Evolutionary conservation across 2,329 filamentous ascomycete species (phyloP).

Genomic region (Simplicillium sp.): DNA sequence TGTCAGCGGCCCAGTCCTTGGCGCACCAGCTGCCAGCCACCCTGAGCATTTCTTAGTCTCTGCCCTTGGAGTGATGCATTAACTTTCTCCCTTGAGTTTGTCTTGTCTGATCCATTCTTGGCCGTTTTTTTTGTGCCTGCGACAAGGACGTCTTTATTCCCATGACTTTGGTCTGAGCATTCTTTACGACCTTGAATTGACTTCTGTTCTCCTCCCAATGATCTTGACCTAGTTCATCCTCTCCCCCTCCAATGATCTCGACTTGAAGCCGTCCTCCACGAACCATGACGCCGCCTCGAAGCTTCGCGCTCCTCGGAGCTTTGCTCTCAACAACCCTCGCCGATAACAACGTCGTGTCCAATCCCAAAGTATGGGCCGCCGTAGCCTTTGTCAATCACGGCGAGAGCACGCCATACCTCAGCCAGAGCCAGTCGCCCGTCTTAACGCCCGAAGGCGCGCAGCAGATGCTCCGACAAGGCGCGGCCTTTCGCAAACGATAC

Average conservation of each 20-base stretch:
- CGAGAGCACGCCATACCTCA: slow-evolving; percentile 37
- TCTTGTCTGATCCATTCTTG: neutral
- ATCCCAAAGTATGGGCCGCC: slow-evolving; percentile 37
- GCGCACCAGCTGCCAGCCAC: no score
- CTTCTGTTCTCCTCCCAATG: no score
- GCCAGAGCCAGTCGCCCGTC: slow-evolving; percentile 13
- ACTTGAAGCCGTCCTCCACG: no score
- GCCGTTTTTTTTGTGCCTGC: no score
- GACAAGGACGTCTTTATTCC: no score
- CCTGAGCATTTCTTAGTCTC: neutral
- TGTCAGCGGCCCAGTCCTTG: no score
- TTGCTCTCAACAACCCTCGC: neutral
- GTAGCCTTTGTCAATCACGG: slow-evolving; percentile 41
- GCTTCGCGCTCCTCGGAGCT: no score
- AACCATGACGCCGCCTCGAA: no score
- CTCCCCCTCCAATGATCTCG: no score
- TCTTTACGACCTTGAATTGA: no score
- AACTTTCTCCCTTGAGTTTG: neutral
- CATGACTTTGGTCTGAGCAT: no score
- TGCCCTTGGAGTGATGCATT: neutral
- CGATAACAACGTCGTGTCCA: slow-evolving; percentile 9
- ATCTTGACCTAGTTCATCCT: no score
- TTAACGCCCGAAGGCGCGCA: slow-evolving; percentile 45
- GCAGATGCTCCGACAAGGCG: slow-evolving; percentile 40
- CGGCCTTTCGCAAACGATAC: slow-evolving; percentile 39